A percentile compares a stretch with the other conserved stretches of the same genome.
phyloP scores from a whole-genome alignment of 768 basidiomycete genomes.

The Galerina marginata region DNA sequence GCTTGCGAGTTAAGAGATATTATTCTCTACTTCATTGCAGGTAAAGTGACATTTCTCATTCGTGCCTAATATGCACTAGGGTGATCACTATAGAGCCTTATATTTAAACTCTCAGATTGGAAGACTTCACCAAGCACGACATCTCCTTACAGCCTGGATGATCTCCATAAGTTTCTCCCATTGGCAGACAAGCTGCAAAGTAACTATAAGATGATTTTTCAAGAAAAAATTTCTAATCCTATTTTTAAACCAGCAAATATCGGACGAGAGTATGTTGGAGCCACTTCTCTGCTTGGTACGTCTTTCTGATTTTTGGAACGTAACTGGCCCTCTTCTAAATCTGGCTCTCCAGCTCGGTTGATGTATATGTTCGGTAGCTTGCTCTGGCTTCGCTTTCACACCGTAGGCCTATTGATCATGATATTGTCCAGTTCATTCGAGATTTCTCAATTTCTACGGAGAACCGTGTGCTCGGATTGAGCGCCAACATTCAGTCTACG shows the following conservation, averaged over 20 bases:
- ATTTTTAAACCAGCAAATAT: conserved; percentile 30
- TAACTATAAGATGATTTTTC: conserved; percentile 16
- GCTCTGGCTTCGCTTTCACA: background rate
- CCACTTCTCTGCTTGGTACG: conserved; percentile 34
- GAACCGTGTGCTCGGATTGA: conserved; percentile 51
- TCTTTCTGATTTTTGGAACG: background rate
- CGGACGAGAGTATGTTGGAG: conserved; percentile 26
- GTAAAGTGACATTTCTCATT: conserved; percentile 19
- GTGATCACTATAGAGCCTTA: background rate
- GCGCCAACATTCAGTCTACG: conserved; percentile 48
- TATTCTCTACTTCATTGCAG: conserved; percentile 42
- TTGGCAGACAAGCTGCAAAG: conserved; percentile 43
- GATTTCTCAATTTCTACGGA: conserved; percentile 53
- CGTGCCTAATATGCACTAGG: no score
- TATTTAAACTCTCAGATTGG: conserved; percentile 33
- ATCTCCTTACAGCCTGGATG: conserved; percentile 38
- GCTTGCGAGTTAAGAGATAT: conserved; percentile 44
- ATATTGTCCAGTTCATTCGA: conserved; percentile 34
- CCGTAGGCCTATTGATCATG: background rate
- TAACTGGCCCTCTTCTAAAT: background rate
- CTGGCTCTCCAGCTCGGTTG: conserved; percentile 37
- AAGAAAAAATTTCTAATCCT: background rate
- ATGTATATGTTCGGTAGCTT: conserved; percentile 49
- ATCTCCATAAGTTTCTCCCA: conserved; percentile 42
- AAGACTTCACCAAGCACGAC: conserved; percentile 46